Conservation (phyloP, 805 yeast species). For the Ogataea saltuana region DNA sequence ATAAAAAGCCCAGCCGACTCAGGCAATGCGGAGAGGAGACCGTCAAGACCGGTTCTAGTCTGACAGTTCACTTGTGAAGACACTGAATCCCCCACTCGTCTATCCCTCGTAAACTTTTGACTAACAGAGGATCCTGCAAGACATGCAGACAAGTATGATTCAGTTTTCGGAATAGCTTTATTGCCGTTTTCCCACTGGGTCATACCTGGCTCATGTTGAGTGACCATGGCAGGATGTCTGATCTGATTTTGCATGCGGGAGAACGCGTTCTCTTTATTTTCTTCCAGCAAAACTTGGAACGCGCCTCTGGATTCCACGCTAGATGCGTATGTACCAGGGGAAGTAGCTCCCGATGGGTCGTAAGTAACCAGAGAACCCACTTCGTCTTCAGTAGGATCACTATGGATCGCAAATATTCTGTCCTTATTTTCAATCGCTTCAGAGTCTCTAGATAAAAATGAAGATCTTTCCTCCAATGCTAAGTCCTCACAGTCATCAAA, state of each 20-base stretch:
- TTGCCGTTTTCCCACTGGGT: constrained; percentile 3
- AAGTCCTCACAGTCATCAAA: constrained; percentile 2
- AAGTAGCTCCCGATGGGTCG: constrained; percentile 1
- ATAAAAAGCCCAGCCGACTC: neutral
- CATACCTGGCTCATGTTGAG: neutral
- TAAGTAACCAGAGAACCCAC: constrained; percentile 3
- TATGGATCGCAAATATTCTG: constrained; percentile 3
- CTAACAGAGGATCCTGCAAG: neutral
- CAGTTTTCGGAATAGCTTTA: no score
- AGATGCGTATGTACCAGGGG: neutral
- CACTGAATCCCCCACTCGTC: neutral
- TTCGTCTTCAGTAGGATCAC: constrained; percentile 5
- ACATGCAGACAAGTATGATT: no score
- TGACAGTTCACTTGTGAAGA: neutral
- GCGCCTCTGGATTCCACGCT: neutral
- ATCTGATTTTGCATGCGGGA: neutral
- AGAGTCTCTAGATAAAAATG: neutral
- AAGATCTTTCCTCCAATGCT: neutral
- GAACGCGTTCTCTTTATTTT: neutral
- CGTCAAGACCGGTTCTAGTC: neutral
- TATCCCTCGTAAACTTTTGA: neutral
- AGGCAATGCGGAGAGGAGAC: neutral
- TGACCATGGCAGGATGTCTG: neutral
- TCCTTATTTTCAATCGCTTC: neutral
- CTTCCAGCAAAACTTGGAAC: neutral